Base-by-base conservation (phyloP, 2,329 filamentous ascomycete genomes). In the Meredithiella fracta region DNA sequence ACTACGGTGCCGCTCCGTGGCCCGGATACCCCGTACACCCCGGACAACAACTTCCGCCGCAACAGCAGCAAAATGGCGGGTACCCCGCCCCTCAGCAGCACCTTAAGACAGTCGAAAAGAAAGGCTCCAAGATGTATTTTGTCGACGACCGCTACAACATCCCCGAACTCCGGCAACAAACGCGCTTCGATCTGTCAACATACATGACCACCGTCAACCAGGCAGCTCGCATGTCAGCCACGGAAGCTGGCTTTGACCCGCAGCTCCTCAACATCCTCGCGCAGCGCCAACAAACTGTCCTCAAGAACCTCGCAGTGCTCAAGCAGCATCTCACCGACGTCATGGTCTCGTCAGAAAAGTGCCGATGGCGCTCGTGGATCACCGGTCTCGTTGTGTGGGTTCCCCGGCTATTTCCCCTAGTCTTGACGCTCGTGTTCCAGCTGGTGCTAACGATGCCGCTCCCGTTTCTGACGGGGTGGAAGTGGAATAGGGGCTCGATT, bases 371-470 rank as follows among this genome's bases (percentile, higher is more conserved):
- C 23, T 55, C 57, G 14, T 58, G 57, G 57, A 47, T 58, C 49
- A 55, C 53, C 49, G 57, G 57, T 23, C 57, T 58, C 26, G 57
- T 58, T 44, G 57, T 53, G 57, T 58, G 57, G 57, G 57, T 58
- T 51, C 57, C 57, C 57, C 49, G 53, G 51, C 47, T 58, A 40
- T 58, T 53, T 37, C 54, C 53, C 55, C 50, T 58, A 52, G 57
- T 55, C 47, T 42, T 58, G 53, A 55, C 57, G 38, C 53, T 58
- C 38, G 50, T 34, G n/a, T 51, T 58, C 29, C 57, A 58, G 57
- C 47, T 58, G 54, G 57, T 51, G 57, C 57, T 58, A 58, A 58
- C 57, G 44, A 53, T 53, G 31, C 57, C 57, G 53, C 34, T 53
- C 53, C 49, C 49, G 49, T 31, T 29, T 29, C 29, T 51, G 8